These are phyloP conservation scores for Serendipita sp. DNA, from an alignment of 768 basidiomycete genomes.

Conservation along the genomic window DNA sequence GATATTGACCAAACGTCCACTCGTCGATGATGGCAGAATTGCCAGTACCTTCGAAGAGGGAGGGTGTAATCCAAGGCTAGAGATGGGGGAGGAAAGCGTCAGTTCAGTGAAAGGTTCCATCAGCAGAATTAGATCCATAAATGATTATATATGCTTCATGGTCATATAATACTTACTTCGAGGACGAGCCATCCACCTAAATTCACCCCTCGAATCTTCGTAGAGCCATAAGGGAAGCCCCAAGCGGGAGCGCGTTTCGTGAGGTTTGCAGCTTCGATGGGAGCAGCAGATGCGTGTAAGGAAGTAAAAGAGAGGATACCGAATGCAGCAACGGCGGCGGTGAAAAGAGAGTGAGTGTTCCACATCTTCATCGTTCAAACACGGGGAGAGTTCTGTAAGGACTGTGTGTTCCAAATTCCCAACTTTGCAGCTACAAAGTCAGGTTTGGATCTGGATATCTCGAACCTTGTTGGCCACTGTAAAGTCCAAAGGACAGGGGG, in stretches of 20 bases:
- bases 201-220: conserved; percentile 70
- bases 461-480: too few relatives aligned
- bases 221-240: conserved; percentile 54
- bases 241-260: conserved; percentile 22
- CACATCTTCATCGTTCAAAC: background rate
- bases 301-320: background rate
- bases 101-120: background rate
- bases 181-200: conserved; percentile 52
- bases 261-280: background rate
- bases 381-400: background rate
- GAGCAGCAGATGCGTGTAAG: background rate
- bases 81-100: background rate
- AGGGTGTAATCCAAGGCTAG: conserved; percentile 64
- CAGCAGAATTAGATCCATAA: background rate
- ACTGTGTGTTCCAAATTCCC: background rate
- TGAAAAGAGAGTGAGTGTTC: background rate
- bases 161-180: conserved; percentile 22
- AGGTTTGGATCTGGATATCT: too few relatives aligned
- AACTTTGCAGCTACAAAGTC: too few relatives aligned
- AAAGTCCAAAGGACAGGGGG: too few relatives aligned
- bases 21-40: conserved; percentile 5
- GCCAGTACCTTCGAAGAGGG: conserved; percentile 53
- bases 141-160: too few relatives aligned
- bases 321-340: background rate
- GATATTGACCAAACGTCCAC: conserved; percentile 8